These are phyloP conservation scores for Raphidocelis subcapitata DNA, from an alignment of 139 green algal species.

Conservation along the genomic window DNA sequence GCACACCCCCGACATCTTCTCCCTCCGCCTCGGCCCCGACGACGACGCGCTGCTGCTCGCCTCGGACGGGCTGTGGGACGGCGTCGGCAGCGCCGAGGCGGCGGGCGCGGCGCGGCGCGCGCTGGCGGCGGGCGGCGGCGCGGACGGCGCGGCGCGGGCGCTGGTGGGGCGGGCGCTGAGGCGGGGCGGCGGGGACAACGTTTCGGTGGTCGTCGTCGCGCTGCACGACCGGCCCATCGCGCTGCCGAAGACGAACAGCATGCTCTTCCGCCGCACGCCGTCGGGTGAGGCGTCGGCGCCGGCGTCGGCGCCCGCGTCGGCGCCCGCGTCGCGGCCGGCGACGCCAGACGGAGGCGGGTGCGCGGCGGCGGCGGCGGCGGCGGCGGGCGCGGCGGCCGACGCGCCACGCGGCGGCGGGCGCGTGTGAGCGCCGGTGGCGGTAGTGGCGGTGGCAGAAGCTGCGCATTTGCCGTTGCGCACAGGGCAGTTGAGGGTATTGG, in stretches of 20 bases:
- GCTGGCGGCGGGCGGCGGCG: background rate
- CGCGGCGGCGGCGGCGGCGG: no score
- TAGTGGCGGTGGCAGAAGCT: no score
- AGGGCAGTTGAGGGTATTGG: no score
- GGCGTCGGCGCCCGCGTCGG: no score
- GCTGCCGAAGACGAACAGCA: background rate
- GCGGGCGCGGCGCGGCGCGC: background rate
- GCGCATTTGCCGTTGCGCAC: no score
- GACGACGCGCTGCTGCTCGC: constrained; percentile 57
- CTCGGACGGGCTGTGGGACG: constrained; percentile 46
- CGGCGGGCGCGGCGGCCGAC: no score
- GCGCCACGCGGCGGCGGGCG: no score
- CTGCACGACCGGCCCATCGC: background rate
- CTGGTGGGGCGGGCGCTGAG: background rate
- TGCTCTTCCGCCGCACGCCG: background rate
- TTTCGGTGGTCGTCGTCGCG: background rate
- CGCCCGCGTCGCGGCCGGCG: no score
- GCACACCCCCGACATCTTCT: background rate
- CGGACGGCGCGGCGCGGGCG: background rate
- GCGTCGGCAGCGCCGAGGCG: constrained; percentile 16
- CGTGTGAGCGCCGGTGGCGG: no score
- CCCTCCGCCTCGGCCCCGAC: background rate
- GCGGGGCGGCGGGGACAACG: background rate
- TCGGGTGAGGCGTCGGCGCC: no score
- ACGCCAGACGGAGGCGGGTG: no score